A percentile compares a stretch with the other conserved stretches of the same genome.
These are phyloP conservation scores for Trichoderma citrinoviride DNA, from an alignment of 2,329 filamentous ascomycete species.

Conservation along the genomic window DNA sequence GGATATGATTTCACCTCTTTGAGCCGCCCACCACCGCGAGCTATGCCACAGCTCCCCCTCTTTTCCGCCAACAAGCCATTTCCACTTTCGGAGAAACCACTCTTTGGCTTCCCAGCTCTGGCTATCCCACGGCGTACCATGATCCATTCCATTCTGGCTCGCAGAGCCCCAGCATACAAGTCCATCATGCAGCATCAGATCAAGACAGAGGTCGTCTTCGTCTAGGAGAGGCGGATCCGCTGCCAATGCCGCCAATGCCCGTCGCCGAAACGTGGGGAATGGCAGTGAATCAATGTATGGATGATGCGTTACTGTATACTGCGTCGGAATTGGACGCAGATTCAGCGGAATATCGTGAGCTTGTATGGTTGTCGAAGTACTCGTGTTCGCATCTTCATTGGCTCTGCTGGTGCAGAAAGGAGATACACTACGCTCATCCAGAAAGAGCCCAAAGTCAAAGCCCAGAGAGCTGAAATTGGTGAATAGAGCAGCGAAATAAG, in stretches of 20 bases:
- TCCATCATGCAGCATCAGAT: not conserved
- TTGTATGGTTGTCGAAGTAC: not conserved
- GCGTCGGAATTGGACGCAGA: not conserved
- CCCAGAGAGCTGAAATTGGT: not conserved
- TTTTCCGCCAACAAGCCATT: not conserved
- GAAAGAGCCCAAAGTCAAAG: constrained; percentile 4
- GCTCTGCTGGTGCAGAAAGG: not conserved
- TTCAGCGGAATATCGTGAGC: not conserved
- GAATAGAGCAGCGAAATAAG: not conserved
- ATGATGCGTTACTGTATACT: not conserved
- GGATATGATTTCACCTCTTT: not conserved
- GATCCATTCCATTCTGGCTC: not conserved
- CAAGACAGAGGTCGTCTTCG: constrained; percentile 4
- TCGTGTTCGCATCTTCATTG: not conserved
- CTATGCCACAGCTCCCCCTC: constrained; percentile 5
- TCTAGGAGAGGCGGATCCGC: constrained; percentile 2
- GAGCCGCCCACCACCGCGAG: constrained; percentile 7
- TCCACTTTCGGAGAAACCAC: constrained; percentile 7
- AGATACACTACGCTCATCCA: not conserved
- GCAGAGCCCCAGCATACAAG: constrained; percentile 1
- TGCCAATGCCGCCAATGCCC: not conserved
- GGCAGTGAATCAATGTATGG: not conserved
- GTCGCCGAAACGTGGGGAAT: not conserved
- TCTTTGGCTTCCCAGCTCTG: constrained; percentile 11
- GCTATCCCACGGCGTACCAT: not conserved